A percentile compares a stretch with the other conserved stretches of the same genome.
These are phyloP conservation scores for Pythium phragmiticola DNA, from an alignment of 352 stramenopile genomes.

Conservation along the genomic window DNA sequence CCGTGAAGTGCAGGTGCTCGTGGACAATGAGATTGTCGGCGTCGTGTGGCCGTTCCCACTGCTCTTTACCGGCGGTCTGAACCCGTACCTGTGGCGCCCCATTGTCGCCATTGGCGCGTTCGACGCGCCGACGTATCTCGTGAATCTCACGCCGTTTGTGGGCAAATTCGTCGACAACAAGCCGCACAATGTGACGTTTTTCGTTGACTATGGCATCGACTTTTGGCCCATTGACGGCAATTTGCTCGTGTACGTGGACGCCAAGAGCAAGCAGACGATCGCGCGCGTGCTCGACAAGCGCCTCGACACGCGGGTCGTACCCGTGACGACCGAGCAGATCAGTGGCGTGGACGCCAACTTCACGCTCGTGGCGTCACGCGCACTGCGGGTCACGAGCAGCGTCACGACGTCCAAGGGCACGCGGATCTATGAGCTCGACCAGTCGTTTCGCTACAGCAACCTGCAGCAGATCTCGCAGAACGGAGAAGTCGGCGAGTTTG, in stretches of 20 bases:
- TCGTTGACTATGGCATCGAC: conserved; percentile 59
- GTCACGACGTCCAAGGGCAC: conserved; percentile 60
- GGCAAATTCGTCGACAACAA: conserved; percentile 50
- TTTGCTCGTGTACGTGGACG: conserved; percentile 55
- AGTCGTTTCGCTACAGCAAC: conserved; percentile 51
- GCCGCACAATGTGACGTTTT: conserved; percentile 56
- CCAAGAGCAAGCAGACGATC: conserved; percentile 35
- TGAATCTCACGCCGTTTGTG: conserved; percentile 76
- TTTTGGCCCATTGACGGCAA: conserved; percentile 74
- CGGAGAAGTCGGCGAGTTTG: conserved; percentile 45
- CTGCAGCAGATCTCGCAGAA: conserved; percentile 49
- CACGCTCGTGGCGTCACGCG: conserved; percentile 37
- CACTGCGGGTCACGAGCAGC: conserved; percentile 42
- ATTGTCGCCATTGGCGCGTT: conserved; percentile 72
- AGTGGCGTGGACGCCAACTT: conserved; percentile 43
- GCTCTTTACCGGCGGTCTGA: conserved; percentile 76
- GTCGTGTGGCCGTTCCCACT: conserved; percentile 73
- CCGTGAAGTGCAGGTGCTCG: conserved; percentile 65
- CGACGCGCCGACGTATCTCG: conserved; percentile 66
- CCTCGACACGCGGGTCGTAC: conserved; percentile 30
- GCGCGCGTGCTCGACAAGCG: conserved; percentile 38
- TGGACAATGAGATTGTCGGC: conserved; percentile 61
- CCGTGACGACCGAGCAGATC: conserved; percentile 21
- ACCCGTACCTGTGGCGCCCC: conserved; percentile 76
- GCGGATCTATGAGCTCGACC: conserved; percentile 51